Evolutionary conservation across 768 basidiomycete genomes (phyloP), one percentile per base, ranked within the genome.

Genomic region (Mrakia frigida): DNA sequence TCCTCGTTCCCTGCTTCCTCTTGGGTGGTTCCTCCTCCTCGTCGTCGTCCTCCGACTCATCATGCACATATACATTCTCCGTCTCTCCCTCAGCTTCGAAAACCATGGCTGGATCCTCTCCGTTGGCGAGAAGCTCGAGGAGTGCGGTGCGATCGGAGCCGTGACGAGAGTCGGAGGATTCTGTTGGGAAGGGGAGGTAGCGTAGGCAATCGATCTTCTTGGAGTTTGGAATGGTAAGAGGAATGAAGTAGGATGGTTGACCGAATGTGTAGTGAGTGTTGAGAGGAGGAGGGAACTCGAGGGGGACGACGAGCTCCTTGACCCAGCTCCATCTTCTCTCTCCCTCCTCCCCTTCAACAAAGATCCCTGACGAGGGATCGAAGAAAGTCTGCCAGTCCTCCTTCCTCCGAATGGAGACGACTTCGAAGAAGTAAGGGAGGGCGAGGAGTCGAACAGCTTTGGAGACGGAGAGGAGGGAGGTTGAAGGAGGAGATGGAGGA

Each of bases 401-500:
- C 46, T 50, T 50, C 14, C 46, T 9, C 9, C 13, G 18, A 21
- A 50, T 50, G 16, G 13, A 5, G n/a, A 56, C 56, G 56, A 56
- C n/a, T 7, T 56, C 56, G 23, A 56, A 56, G 56, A 56, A 28
- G 56, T 25, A 56, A 25, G 56, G 56, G 56, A 56, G 56, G 10
- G 56, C 25, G 56, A 56, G 28, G 56, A 56, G 56, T 5, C 56
- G 56, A 11, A 56, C 56, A 25, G 56, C 56, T 56, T 28, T 56
- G 56, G 56, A 56, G 56, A 56, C 56, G 56, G 10, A 28, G 56
- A 56, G n/a, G 56, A 56, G 56, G n/a, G 56, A 56, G 56, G 56
- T 56, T 10, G 56, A 56, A 11, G 56, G 56, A 56, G n/a, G 23
- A 18, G 56, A 52, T 3, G 50, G n/a, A 18, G 56, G 56, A 56